A percentile compares a stretch with the other conserved stretches of the same genome.
Conservation (phyloP, 1,284 basidiomycete species). For the Ceratobasidium sp. region DNA sequence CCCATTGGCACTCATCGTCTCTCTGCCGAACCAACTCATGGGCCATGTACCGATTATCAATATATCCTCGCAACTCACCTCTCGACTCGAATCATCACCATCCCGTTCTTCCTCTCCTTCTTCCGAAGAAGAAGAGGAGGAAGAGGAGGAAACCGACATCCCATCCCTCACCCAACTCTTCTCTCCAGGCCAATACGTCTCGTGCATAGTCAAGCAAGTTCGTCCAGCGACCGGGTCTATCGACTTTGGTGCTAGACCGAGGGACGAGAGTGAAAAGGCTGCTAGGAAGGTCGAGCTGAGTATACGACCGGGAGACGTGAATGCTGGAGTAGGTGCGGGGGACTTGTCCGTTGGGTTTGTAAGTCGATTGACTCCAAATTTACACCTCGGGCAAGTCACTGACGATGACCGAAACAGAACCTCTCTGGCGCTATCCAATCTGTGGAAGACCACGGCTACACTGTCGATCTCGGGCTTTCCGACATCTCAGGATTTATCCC, state of each 20-base stretch:
- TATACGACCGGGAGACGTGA: slow-evolving; percentile 85
- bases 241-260: slow-evolving; percentile 60
- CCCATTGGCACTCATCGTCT: slow-evolving; percentile 90
- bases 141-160: slow-evolving; percentile 54
- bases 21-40: slow-evolving; percentile 93
- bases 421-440: slow-evolving; percentile 81
- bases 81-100: slow-evolving; percentile 53
- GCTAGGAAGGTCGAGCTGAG: slow-evolving; percentile 88
- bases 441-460: slow-evolving; percentile 94
- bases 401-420: slow-evolving; percentile 15
- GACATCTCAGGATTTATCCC: slow-evolving; percentile 80
- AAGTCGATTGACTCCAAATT: slow-evolving; percentile 46
- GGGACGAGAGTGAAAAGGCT: slow-evolving; percentile 70
- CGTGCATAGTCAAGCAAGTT: slow-evolving; percentile 77
- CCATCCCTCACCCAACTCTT: slow-evolving; percentile 83
- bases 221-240: slow-evolving; percentile 61
- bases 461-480: slow-evolving; percentile 82
- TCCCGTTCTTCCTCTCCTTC: slow-evolving; percentile 52
- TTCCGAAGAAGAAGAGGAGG: slow-evolving; percentile 55
- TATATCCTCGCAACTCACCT: slow-evolving; percentile 85
- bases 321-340: slow-evolving; percentile 77
- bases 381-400: not conserved
- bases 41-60: slow-evolving; percentile 96
- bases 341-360: slow-evolving; percentile 84
- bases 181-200: slow-evolving; percentile 81